Percentiles rank a stretch among this genome's conserved stretches.
phyloP scores from a whole-genome alignment of 306 rosid genomes.

The Parietaria judaica region DNA sequence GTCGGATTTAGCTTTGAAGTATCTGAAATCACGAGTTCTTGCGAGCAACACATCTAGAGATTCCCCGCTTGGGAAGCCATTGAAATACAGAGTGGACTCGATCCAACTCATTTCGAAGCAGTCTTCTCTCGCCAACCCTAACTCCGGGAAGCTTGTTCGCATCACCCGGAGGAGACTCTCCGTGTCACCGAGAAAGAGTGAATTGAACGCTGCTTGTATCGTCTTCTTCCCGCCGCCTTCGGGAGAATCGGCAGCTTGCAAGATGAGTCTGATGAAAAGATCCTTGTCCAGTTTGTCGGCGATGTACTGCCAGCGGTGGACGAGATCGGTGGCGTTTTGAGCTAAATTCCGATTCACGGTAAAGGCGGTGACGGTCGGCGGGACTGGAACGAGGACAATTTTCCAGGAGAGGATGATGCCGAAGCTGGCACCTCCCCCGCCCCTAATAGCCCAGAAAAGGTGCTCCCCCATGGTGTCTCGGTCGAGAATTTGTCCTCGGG shows the following conservation, averaged over 20 bases:
- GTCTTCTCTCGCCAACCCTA: conserved; percentile 33
- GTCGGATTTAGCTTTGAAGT: conserved; percentile 57
- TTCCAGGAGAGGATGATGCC: conserved; percentile 51
- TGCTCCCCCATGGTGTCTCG: conserved; percentile 53
- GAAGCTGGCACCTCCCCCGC: conserved; percentile 61
- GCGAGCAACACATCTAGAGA: conserved; percentile 27
- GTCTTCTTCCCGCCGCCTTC: conserved; percentile 23
- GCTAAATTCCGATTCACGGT: conserved; percentile 16
- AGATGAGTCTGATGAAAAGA: conserved; percentile 31
- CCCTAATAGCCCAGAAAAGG: conserved; percentile 59
- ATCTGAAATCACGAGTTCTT: conserved; percentile 20
- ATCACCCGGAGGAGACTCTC: conserved; percentile 27
- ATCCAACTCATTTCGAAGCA: conserved; percentile 51
- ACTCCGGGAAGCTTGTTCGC: conserved; percentile 35
- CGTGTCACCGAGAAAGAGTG: conserved; percentile 40
- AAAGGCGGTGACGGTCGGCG: conserved; percentile 42
- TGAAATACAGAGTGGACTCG: conserved; percentile 37
- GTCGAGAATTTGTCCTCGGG: conserved; percentile 23
- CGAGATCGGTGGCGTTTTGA: conserved; percentile 33
- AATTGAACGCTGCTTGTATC: not conserved
- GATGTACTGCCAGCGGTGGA: conserved; percentile 41
- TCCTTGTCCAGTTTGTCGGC: conserved; percentile 31
- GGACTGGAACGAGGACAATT: conserved; percentile 42
- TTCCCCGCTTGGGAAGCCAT: conserved; percentile 21
- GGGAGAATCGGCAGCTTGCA: conserved; percentile 23